Evolutionary conservation across 768 basidiomycete species (phyloP), one percentile per base, ranked within the genome.

Genomic region (Podaxis mareebaensis): DNA sequence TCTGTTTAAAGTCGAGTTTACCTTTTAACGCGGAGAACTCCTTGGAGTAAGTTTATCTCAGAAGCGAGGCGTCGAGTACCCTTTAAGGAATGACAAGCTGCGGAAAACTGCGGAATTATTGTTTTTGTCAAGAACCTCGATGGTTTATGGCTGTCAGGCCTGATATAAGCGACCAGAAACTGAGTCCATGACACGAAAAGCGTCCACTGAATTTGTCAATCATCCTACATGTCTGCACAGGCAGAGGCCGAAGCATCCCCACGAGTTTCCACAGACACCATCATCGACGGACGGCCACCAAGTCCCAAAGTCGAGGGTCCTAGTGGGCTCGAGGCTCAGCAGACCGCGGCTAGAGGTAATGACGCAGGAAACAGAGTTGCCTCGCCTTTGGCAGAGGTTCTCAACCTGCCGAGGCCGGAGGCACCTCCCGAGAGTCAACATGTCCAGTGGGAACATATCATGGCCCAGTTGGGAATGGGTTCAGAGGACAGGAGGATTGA

Each of bases 401-500:
- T 1, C 24, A 28, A 39, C n/a, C 3, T 49, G 15, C 17, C 24
- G 51, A 52, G 49, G 52, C 17, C 17, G 1, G 60, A 30, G 26
- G 17, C 39, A 3, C 17, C 46, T 53, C 39, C 51, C 22, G 38
- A 39, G 36, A 44, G 38, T 15, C 36, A 30, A 20, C 51, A 11
- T 4, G 52, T 61, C 60, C 39, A 61, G 52, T 53, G 60, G 60
- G 52, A 44, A 30, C 46, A 54, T 22, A 61, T 61, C 36, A 61
- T 52, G 48, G n/a, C 38, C 20, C 60, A 33, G 40, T 24, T 61
- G 52, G 60, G 60, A 11, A 53, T 61, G 46, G 17, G n/a, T 24
- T 28, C 22, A 13, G 60, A 61, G 26, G 60, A 54, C 15, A 36
- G 60, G 12, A 46, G 60, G 39, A 20, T 54, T 3, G 52, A 54